Percentiles rank a stretch among this genome's conserved stretches.
Evolutionary conservation across 805 yeast species (phyloP).

Genomic region (Ogataea methanolica): DNA sequence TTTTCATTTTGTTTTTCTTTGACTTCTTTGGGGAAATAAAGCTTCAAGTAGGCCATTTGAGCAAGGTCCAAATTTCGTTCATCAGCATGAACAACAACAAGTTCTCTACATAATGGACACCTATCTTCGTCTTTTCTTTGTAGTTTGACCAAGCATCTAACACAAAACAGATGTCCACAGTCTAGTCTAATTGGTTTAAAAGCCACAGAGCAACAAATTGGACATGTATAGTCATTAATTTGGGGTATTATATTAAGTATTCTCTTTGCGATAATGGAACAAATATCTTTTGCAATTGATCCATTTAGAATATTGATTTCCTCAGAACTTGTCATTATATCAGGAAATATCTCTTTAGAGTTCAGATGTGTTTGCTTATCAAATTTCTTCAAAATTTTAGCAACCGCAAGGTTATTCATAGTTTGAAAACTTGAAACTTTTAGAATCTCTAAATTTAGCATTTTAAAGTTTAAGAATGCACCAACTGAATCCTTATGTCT

Average conservation of each 20-base stretch:
- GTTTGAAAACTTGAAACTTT: slow-evolving; percentile 56
- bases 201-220: slow-evolving; percentile 66
- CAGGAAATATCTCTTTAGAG: slow-evolving; percentile 42
- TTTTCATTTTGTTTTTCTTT: slow-evolving; percentile 57
- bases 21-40: slow-evolving; percentile 63
- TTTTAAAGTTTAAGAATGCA: slow-evolving; percentile 47
- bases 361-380: slow-evolving; percentile 65
- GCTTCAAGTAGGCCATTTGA: slow-evolving; percentile 47
- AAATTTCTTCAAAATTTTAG: slow-evolving; percentile 69
- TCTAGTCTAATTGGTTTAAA: slow-evolving; percentile 63
- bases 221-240: slow-evolving; percentile 71
- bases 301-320: slow-evolving; percentile 19
- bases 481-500: slow-evolving; percentile 39
- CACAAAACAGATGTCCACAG: slow-evolving; percentile 69
- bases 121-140: slow-evolving; percentile 53
- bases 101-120: slow-evolving; percentile 65
- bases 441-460: slow-evolving; percentile 49
- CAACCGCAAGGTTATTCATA: slow-evolving; percentile 58
- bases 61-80: slow-evolving; percentile 54
- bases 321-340: slow-evolving; percentile 14
- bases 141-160: slow-evolving; percentile 64
- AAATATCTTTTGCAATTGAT: slow-evolving; percentile 49
- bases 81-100: slow-evolving; percentile 55
- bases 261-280: slow-evolving; percentile 50
- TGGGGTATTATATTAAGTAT: slow-evolving; percentile 62